phyloP scores from a whole-genome alignment of 495 filamentous ascomycete genomes.

The Podospora tetraspora region DNA sequence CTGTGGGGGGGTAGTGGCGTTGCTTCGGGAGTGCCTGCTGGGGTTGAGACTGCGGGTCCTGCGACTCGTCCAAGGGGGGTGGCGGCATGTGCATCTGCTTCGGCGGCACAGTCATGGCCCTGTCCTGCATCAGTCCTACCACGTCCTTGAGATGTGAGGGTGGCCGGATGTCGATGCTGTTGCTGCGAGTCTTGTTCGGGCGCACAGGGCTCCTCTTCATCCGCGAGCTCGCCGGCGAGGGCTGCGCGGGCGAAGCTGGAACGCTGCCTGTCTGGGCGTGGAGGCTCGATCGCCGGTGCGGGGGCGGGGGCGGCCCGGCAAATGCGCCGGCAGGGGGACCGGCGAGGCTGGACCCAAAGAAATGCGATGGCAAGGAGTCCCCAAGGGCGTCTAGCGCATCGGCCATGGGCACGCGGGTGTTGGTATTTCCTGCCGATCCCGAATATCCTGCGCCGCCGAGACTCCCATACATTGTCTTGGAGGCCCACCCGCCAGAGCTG shows the following conservation, averaged over 20 bases:
- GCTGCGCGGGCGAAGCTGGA: conserved; percentile 17
- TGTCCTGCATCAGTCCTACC: conserved; percentile 13
- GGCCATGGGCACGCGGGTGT: conserved; percentile 27
- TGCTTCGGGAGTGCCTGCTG: conserved; percentile 28
- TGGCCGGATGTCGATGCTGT: conserved; percentile 33
- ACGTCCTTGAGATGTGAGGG: conserved; percentile 14
- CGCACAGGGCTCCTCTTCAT: conserved; percentile 25
- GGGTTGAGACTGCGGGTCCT: conserved; percentile 7
- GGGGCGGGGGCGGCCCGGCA: conserved; percentile 31
- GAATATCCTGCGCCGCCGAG: conserved; percentile 33
- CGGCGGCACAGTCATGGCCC: conserved; percentile 31
- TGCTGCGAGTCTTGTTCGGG: conserved; percentile 29
- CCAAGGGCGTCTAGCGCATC: conserved; percentile 36
- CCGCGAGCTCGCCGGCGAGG: conserved; percentile 21
- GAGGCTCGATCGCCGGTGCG: conserved; percentile 42
- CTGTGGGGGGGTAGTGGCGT: conserved; percentile 43
- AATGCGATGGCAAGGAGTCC: conserved; percentile 27
- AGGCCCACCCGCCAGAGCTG: conserved; percentile 35
- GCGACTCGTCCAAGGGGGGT: conserved; percentile 7
- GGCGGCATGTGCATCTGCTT: conserved; percentile 23
- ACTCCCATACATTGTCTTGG: conserved; percentile 39
- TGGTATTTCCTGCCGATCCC: conserved; percentile 20
- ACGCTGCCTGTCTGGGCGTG: conserved; percentile 31
- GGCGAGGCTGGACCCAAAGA: conserved; percentile 27
- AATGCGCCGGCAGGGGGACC: conserved; percentile 11